phyloP scores from a whole-genome alignment of 2,329 filamentous ascomycete species.

The Xylaria sp. region DNA sequence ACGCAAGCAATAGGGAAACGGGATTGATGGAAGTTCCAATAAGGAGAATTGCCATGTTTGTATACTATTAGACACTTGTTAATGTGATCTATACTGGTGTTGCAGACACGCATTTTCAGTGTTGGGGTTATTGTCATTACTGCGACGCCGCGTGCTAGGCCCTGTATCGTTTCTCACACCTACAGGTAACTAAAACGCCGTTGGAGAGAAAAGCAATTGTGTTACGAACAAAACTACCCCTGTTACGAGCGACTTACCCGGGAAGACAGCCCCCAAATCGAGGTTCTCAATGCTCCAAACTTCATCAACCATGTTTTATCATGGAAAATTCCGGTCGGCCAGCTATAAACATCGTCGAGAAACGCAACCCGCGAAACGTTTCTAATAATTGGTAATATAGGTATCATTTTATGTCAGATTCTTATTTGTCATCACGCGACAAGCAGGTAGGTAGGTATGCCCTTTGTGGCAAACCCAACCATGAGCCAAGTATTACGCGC shows the following conservation, averaged over 20 bases:
- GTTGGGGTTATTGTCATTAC: no score
- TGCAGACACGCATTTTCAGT: not conserved
- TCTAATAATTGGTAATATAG: not conserved
- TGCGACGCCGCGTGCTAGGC: not conserved
- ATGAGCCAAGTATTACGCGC: slow-evolving; percentile 5
- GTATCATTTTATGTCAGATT: not conserved
- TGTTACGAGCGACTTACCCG: slow-evolving; percentile 20
- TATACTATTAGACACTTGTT: not conserved
- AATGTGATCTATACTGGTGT: not conserved
- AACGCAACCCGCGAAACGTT: not conserved
- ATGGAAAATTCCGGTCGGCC: not conserved
- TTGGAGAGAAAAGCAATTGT: not conserved
- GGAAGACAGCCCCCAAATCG: not conserved
- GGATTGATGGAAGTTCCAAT: no score
- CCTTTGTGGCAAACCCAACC: not conserved
- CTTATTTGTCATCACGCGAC: slow-evolving; percentile 5
- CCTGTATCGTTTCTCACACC: no score
- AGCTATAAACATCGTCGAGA: not conserved
- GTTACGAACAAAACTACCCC: not conserved
- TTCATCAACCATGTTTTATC: no score
- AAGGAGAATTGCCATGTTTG: no score
- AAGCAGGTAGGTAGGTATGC: not conserved
- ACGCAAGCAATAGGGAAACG: no score
- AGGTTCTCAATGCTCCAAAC: not conserved
- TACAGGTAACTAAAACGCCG: not conserved